Conservation (phyloP, 148 eudicot species). For the Amaranthus palmeri region DNA sequence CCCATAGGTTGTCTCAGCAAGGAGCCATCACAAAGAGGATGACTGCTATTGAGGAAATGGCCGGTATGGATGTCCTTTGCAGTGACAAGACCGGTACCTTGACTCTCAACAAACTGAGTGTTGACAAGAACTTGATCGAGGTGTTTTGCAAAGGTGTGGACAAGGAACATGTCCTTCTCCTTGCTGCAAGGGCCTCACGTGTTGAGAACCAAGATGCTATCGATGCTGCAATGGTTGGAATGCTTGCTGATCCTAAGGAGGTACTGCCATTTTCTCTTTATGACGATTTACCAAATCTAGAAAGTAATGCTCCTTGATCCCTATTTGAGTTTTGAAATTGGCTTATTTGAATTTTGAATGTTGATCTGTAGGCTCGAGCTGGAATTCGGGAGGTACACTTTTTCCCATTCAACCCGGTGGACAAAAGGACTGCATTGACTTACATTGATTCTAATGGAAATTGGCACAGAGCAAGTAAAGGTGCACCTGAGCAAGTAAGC, state of each 20-base stretch:
- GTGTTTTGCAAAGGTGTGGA: constrained; percentile 82
- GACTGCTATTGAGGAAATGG: constrained; percentile 99
- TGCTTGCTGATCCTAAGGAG: constrained; percentile 98
- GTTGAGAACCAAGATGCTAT: constrained; percentile 96
- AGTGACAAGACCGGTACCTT: constrained; percentile 97
- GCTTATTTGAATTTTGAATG: constrained; percentile 10
- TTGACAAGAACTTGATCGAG: constrained; percentile 84
- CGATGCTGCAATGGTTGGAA: constrained; percentile 90
- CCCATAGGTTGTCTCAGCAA: constrained; percentile 89
- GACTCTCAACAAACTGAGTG: constrained; percentile 86
- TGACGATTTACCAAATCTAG: neutral
- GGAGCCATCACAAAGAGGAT: constrained; percentile 98
- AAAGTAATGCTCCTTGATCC: neutral
- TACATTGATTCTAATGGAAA: constrained; percentile 34
- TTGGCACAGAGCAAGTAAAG: constrained; percentile 43
- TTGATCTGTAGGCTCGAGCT: constrained; percentile 35
- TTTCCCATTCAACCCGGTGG: constrained; percentile 41
- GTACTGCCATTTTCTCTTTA: constrained; percentile 26
- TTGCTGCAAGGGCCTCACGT: constrained; percentile 93
- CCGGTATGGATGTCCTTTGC: constrained; percentile 97
- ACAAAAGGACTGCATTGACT: constrained; percentile 35
- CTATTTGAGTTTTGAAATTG: neutral
- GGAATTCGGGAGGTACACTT: constrained; percentile 40
- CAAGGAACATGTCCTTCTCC: constrained; percentile 67
- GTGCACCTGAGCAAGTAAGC: constrained; percentile 46